Base-by-base conservation (phyloP, 2,329 filamentous ascomycete species). In the Aspergillus eucalypticola region DNA sequence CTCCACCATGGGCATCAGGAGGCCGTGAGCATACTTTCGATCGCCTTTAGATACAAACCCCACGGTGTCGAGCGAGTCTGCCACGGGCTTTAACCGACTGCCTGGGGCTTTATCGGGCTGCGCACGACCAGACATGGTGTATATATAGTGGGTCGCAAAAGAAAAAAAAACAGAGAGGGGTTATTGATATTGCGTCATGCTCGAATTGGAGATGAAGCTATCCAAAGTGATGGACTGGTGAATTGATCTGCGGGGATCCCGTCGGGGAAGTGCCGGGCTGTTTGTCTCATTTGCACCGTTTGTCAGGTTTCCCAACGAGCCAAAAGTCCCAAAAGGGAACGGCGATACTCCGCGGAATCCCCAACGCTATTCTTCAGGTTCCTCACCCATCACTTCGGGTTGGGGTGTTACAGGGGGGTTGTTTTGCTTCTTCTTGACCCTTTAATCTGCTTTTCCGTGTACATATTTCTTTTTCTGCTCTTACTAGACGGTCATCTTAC, bases 11-110 rank as follows among this genome's bases (percentile, higher is more conserved):
- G 39, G 29, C n/a, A 19, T 54, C 13, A 29, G 54, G 39, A 35
- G 52, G 52, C 23, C 52, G 52, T 48, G 35, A 58, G 41, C 69
- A 55, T 81, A 94, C 92, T 90, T 89, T 51, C 84, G 90, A 75
- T 98, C 94, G 55, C 94, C 94, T 73, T 96, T 97, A 2, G 92
- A 96, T 4, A 91, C 91, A 65, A 96, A 83, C 1, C 94, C 93
- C 66, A 96, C 90, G 61, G 82, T 84, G 67, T 96, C 90, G 27
- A 98, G 81, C 13, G 90, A 86, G 74, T 97, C 92, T 59, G 89
- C 86, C 61, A 88, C 84, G 11, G 90, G 89, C 74, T 90, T 92
- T 64, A 96, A 80, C 64, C 90, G 74, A 61, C 69, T 73, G 59
- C 69, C 69, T 27, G 60, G 55, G 54, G 64, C 59, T 62, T 62